Evolutionary conservation across 2,329 filamentous ascomycete species (phyloP), one percentile per base, ranked within the genome.

Genomic region (Pseudovirgaria hyperparasitica): DNA sequence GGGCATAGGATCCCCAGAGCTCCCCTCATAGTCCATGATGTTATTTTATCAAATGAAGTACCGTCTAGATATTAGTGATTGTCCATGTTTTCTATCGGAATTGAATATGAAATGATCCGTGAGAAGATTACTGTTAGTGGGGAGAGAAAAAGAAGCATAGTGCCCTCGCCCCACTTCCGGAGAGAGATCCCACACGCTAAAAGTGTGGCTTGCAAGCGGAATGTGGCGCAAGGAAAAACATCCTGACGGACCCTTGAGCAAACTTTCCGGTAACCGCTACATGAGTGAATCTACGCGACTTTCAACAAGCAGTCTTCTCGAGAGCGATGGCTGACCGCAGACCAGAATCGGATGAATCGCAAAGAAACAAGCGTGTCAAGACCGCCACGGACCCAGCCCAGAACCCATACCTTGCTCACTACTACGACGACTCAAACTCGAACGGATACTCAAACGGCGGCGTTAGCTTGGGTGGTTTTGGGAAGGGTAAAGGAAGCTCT

Each of bases 321-420:
- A n/a, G n/a, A n/a, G 33, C 38, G 39, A 74, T 75, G 70, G 58
- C 64, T 52, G 65, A 62, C 55, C 65, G 62, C 57, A 69, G 67
- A 53, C 60, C 60, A 48, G 61, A 66, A 37, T 50, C 54, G 28
- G 60, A 65, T 34, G 57, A 55, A 38, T 59, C 55, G 37, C 60
- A 65, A 41, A 54, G 55, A n/a, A n/a, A n/a, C 40, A 76, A 67
- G 57, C 65, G 63, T 34, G 61, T 66, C 45, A 70, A 70, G 48
- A 64, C 62, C n/a, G n/a, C n/a, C 34, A 57, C 53, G 37, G 65
- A 72, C 46, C 67, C 70, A 28, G 58, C 59, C 32, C 48, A 69
- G 50, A 96, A 96, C 52, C 82, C 82, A 2, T 96, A 98, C 62
- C 73, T 98, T 36, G 82, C 85, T 30, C 90, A 98, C 57, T 79